Evolutionary conservation across 805 yeast species (phyloP).

Genomic region (Myxozyma udenii): DNA sequence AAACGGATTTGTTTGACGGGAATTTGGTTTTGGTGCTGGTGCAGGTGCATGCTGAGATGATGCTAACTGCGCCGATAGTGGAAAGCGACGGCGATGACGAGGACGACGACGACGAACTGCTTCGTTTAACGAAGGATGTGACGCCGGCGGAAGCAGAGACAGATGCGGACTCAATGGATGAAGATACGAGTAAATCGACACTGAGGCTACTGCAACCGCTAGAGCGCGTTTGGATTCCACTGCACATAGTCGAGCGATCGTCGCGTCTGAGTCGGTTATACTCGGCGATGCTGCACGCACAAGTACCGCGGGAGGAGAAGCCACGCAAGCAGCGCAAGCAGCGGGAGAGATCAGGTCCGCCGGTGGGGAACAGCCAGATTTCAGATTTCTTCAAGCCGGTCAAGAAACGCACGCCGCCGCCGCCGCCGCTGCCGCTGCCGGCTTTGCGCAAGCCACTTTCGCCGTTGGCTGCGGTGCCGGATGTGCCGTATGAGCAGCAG

Average conservation of each 20-base stretch:
- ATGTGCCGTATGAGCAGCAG: not conserved
- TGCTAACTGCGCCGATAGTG: not conserved
- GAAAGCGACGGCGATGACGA: not conserved
- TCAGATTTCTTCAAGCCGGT: not conserved
- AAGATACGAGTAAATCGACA: not conserved
- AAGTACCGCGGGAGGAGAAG: not conserved
- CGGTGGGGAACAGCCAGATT: not conserved
- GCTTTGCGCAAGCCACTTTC: not conserved
- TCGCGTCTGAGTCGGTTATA: not conserved
- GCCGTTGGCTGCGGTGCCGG: not conserved
- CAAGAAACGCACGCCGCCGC: not conserved
- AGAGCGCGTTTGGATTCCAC: not conserved
- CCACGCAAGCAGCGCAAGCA: not conserved
- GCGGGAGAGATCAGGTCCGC: not conserved
- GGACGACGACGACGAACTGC: not conserved
- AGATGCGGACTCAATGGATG: not conserved
- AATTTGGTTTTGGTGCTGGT: not conserved
- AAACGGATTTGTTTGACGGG: not conserved
- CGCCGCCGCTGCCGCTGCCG: not conserved
- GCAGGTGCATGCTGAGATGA: not conserved
- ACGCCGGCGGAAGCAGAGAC: not conserved
- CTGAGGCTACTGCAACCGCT: not conserved
- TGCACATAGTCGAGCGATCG: not conserved
- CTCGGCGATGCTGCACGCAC: not conserved
- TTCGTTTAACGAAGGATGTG: not conserved